These are phyloP conservation scores for Microsporum ferrugineum DNA, from an alignment of 2,329 filamentous ascomycete genomes.

Conservation along the genomic window DNA sequence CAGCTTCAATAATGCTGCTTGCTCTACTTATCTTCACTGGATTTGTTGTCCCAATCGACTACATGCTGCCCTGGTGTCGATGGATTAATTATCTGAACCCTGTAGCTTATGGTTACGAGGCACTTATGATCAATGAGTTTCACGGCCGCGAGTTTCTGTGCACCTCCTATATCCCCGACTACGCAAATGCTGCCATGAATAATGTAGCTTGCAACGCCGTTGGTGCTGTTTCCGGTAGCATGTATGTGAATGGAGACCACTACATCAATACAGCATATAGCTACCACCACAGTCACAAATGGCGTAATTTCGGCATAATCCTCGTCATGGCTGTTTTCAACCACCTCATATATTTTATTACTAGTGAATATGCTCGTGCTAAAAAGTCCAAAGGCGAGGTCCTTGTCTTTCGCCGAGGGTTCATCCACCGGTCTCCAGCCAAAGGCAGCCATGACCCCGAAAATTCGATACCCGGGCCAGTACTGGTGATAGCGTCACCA, in stretches of 20 bases:
- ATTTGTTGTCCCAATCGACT: constrained; percentile 30
- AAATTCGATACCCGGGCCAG: neutral
- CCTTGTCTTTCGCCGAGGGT: constrained; percentile 59
- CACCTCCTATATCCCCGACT: constrained; percentile 33
- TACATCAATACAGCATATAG: constrained; percentile 29
- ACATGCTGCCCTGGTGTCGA: constrained; percentile 73
- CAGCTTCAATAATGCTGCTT: constrained; percentile 40
- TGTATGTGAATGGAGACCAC: constrained; percentile 41
- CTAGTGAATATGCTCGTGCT: neutral
- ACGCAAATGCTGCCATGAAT: constrained; percentile 18
- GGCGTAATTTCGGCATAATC: constrained; percentile 65
- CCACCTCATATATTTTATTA: neutral
- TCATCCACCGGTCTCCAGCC: constrained; percentile 57
- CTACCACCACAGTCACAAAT: constrained; percentile 50
- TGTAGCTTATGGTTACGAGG: constrained; percentile 67
- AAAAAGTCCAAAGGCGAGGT: constrained; percentile 61
- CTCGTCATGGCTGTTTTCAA: constrained; percentile 38
- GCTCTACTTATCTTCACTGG: constrained; percentile 39
- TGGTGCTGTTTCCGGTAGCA: constrained; percentile 44
- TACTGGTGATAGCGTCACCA: neutral
- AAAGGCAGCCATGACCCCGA: constrained; percentile 36
- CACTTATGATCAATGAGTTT: constrained; percentile 75
- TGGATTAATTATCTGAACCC: constrained; percentile 77
- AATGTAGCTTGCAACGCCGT: constrained; percentile 51
- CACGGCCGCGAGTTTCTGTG: constrained; percentile 48